Conservation (phyloP, 768 basidiomycete genomes). For the Mycena alexandri region DNA sequence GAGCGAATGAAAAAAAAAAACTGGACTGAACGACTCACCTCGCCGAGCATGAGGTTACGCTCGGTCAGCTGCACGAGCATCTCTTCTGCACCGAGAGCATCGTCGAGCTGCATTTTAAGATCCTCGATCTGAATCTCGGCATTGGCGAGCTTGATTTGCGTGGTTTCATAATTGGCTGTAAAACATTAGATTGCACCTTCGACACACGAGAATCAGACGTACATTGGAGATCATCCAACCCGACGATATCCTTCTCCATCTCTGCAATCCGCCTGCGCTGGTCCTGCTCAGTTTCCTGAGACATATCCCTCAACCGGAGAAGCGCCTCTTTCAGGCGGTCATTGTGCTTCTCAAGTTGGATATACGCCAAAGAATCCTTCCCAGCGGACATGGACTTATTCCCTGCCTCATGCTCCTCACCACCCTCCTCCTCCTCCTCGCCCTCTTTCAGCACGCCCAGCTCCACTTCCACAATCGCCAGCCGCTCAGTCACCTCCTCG, state of each 20-base stretch:
- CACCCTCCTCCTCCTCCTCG: slow-evolving; percentile 45
- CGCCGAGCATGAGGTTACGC: slow-evolving; percentile 90
- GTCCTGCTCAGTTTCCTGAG: slow-evolving; percentile 89
- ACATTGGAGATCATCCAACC: slow-evolving; percentile 87
- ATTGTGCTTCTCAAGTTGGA: slow-evolving; percentile 97
- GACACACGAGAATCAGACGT: slow-evolving; percentile 31
- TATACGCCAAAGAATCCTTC: slow-evolving; percentile 74
- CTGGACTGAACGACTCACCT: slow-evolving; percentile 61
- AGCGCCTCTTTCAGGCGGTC: slow-evolving; percentile 93
- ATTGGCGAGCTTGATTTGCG: slow-evolving; percentile 84
- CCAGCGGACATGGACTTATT: slow-evolving; percentile 48
- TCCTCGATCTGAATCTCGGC: slow-evolving; percentile 95
- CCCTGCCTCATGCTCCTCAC: slow-evolving; percentile 42
- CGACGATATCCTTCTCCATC: slow-evolving; percentile 89
- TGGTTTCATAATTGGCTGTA: slow-evolving; percentile 82
- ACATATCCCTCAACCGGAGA: slow-evolving; percentile 85
- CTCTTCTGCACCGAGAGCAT: slow-evolving; percentile 95
- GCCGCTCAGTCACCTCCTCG: slow-evolving; percentile 81
- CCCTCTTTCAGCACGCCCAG: slow-evolving; percentile 81
- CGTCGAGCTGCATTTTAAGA: slow-evolving; percentile 93
- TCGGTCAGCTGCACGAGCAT: slow-evolving; percentile 96
- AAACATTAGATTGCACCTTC: slow-evolving; percentile 17
- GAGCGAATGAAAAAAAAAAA: neutral
- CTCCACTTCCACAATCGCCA: slow-evolving; percentile 88
- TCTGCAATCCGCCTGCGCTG: slow-evolving; percentile 84